Base-by-base conservation (phyloP, 1,284 basidiomycete species). In the Cutaneotrichosporon sp. region DNA sequence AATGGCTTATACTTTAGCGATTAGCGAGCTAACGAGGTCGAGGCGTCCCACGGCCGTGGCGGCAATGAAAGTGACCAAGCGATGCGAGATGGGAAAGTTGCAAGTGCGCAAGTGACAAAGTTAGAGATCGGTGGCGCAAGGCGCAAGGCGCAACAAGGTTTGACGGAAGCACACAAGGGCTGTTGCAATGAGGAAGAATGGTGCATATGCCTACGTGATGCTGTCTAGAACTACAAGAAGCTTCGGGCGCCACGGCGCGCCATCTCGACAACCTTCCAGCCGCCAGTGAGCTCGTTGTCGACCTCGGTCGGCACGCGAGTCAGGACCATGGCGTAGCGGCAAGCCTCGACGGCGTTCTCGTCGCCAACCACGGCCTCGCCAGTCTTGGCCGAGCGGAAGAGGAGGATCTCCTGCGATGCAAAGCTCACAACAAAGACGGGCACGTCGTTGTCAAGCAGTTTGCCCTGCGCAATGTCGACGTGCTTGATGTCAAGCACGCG, bases 371-470 rank as follows among this genome's bases (percentile, higher is more conserved):
- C 84, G 60, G 94, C 85, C 76, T 97, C 91, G 46, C 88, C 84
- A 7, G 93, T 90, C 82, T 91, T 90, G 21, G 88, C 90, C 66
- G 94, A 92, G 62, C 90, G 87, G 87, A 98, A 99, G 21, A 93
- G 84, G 40, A 97, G 84, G 64, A 98, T 85, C 81, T 99, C 97
- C 80, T 99, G 97, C 9, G 91, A 97, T 22, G 89, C 85, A 78
- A 98, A 99, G 58, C 89, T 89, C 64, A 99, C 86, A n/a, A 98
- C 87, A 77, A 93, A 95, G 18, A 97, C 92, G 0, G 96, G 95
- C 10, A 96, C 80, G 60, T 84, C 83, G 79, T 96, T 90, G 68
- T 99, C 95, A 2, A 98, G 85, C 60, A 95, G 86, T 78, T 93
- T 94, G 50, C 89, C 93, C 56, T 59, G 56, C 22, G 60, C 62